Percentiles rank a stretch among this genome's conserved stretches.
Conservation (phyloP, 805 yeast genomes). For the Candida boleticola region DNA sequence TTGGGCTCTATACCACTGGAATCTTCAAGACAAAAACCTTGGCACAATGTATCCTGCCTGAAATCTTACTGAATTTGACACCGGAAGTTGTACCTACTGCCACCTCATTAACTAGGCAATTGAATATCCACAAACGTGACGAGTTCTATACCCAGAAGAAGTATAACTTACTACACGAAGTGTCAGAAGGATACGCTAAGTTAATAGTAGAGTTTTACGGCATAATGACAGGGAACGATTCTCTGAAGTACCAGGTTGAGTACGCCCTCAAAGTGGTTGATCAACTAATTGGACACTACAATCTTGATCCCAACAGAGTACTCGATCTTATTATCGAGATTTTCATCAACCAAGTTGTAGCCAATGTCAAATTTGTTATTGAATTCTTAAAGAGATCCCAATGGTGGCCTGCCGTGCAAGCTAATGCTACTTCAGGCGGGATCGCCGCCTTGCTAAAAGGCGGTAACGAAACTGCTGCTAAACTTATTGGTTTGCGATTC, state of each 20-base stretch:
- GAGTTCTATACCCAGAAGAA: constrained; percentile 50
- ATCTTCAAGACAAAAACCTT: constrained; percentile 31
- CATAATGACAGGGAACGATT: constrained; percentile 37
- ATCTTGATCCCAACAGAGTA: constrained; percentile 68
- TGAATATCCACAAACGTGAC: constrained; percentile 38
- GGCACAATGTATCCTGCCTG: constrained; percentile 27
- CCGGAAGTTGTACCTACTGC: constrained; percentile 31
- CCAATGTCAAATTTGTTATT: constrained; percentile 47
- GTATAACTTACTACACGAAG: constrained; percentile 70
- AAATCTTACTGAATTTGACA: constrained; percentile 20
- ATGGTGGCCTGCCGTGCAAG: constrained; percentile 61
- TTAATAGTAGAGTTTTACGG: constrained; percentile 48
- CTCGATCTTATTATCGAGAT: constrained; percentile 62
- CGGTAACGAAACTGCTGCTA: constrained; percentile 56
- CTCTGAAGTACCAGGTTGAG: constrained; percentile 39
- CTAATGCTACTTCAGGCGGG: constrained; percentile 19
- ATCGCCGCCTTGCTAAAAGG: constrained; percentile 38
- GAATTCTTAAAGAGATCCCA: constrained; percentile 50
- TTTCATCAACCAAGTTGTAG: constrained; percentile 42
- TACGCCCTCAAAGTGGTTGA: constrained; percentile 49
- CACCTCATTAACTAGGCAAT: constrained; percentile 29
- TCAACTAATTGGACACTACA: constrained; percentile 68
- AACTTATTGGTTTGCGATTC: constrained; percentile 49
- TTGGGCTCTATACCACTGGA: constrained; percentile 19
- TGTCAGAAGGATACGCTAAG: constrained; percentile 74